These are phyloP conservation scores for Lactarius vividus DNA, from an alignment of 768 basidiomycete genomes.

Conservation along the genomic window DNA sequence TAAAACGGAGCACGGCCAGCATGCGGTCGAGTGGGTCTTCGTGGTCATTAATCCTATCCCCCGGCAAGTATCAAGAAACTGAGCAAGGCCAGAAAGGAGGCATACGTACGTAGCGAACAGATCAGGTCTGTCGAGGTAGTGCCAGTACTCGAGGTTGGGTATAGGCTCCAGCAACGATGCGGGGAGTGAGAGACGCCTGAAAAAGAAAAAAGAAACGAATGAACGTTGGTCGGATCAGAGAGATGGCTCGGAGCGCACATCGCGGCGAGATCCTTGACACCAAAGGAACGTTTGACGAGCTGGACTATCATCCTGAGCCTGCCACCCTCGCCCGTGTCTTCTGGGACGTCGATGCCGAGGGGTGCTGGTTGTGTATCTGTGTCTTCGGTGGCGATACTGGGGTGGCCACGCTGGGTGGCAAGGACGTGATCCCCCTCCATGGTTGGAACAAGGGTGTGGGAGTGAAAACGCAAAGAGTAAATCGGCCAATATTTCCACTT, in stretches of 20 bases:
- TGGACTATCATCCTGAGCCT: slow-evolving; percentile 93
- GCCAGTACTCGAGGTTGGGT: slow-evolving; percentile 96
- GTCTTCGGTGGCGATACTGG: not conserved
- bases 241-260: slow-evolving; percentile 56
- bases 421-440: not conserved
- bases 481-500: not conserved
- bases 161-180: slow-evolving; percentile 91
- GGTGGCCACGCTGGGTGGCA: not conserved
- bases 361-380: slow-evolving; percentile 17
- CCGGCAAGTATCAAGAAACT: not conserved
- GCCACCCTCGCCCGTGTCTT: slow-evolving; percentile 77
- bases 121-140: slow-evolving; percentile 89
- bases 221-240: slow-evolving; percentile 9
- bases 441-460: not conserved
- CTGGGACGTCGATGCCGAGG: slow-evolving; percentile 26
- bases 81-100: slow-evolving; percentile 2
- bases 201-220: not conserved
- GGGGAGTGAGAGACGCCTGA: slow-evolving; percentile 87
- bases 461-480: not conserved
- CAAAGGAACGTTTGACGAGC: slow-evolving; percentile 86
- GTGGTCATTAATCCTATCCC: slow-evolving; percentile 81
- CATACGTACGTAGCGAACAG: slow-evolving; percentile 80
- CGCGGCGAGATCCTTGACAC: slow-evolving; percentile 92
- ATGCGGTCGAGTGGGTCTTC: slow-evolving; percentile 92
- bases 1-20: slow-evolving; percentile 85